Base-by-base conservation (phyloP, 192 early-diverging fungal genomes). In the Physocladia obscura region DNA sequence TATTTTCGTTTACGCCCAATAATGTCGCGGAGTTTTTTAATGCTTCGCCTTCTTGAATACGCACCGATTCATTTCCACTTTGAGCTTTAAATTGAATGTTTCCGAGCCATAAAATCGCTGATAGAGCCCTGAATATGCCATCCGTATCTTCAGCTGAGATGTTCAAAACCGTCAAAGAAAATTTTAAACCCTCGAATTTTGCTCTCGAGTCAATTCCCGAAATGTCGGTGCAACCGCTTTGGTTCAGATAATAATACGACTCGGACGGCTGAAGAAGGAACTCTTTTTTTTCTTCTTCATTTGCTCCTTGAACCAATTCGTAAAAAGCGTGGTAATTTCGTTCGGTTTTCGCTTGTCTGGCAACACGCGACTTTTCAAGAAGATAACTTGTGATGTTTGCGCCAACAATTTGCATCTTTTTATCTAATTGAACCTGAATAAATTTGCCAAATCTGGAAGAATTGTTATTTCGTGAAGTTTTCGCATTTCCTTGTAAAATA, bases 21-120 rank as follows among this genome's bases (percentile, higher is more conserved):
- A 97, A 84, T 49, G 86, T 84, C 30, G 94, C 89, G 15, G 90
- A 89, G 37, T 91, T 83, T 13, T 83, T 84, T 22, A 96, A 79
- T 38, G 82, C 84, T 19, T 93, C 91, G 21, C 69, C 67, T 67
- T 95, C 94, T 49, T 87, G 84, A 56, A 97, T 90, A 32, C 83
- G 78, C 37, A 92, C 88, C 65, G 90, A 83, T 31, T 82, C 76
- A 40, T 90, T 87, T 51, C 86, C 84, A 3, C 67, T 55, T 40
- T 86, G 85, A 47, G 90, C 83, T 40, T 79, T 71, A 63, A 84
- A 83, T n/a, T 61, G 48, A 30, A 84, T 68, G 55, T 84, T 84
- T 2, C 82, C 82, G 8, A 84, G 57, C 54, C 55, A 67, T 34
- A 84, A 67, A 50, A 84, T 75, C 4, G 78, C 82, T 1, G 75